phyloP scores from a whole-genome alignment of 2,329 filamentous ascomycete genomes.

The Monosporascus sp. region DNA sequence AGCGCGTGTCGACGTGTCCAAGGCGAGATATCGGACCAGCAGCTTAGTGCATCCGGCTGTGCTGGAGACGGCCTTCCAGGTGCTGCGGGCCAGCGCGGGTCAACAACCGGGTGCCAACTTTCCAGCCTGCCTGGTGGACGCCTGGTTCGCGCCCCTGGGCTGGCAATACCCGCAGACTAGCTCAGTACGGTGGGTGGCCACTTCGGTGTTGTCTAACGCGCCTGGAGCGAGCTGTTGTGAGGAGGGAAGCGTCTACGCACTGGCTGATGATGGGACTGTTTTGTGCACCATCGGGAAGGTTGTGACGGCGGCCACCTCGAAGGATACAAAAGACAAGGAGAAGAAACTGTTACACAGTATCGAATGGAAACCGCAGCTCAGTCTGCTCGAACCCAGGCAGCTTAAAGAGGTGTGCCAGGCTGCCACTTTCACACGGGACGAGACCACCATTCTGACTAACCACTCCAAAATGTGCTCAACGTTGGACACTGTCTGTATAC shows the following conservation, averaged over 20 bases:
- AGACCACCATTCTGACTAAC: too few relatives aligned
- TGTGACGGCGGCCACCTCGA: constrained; percentile 20
- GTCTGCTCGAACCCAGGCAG: constrained; percentile 25
- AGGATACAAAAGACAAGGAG: constrained; percentile 3
- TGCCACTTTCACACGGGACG: too few relatives aligned
- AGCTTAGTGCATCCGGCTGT: too few relatives aligned
- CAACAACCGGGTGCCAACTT: constrained; percentile 17
- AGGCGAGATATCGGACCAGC: too few relatives aligned
- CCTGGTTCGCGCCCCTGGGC: constrained; percentile 28
- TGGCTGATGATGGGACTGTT: constrained; percentile 24
- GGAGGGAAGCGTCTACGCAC: constrained; percentile 23
- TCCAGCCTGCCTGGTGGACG: constrained; percentile 23
- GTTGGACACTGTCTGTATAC: constrained; percentile 13
- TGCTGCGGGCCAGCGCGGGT: not conserved
- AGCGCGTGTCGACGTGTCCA: too few relatives aligned
- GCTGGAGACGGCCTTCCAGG: too few relatives aligned
- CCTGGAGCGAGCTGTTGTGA: constrained; percentile 12
- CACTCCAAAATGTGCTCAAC: not conserved
- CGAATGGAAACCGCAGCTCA: constrained; percentile 34
- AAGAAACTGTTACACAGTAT: constrained; percentile 28
- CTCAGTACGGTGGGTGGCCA: constrained; percentile 20
- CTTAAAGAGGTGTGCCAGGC: constrained; percentile 17
- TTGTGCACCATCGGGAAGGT: constrained; percentile 23
- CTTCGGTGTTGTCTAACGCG: constrained; percentile 3
- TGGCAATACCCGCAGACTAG: constrained; percentile 25